These are phyloP conservation scores for Rhizopus sp. DNA, from an alignment of 371 early-diverging fungal species.

Conservation along the genomic window DNA sequence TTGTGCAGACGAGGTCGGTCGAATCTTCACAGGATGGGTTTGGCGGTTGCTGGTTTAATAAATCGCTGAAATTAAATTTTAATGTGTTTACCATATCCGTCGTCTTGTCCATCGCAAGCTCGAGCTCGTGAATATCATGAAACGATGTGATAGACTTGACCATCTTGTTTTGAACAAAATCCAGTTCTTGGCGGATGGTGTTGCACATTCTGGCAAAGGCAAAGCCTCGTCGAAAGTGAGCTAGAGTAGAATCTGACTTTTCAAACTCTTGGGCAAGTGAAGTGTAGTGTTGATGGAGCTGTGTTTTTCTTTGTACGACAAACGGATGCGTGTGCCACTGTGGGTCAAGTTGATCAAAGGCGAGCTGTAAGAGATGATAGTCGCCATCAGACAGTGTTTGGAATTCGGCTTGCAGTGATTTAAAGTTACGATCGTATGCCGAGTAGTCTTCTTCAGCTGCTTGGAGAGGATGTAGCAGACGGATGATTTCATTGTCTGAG, in stretches of 20 bases:
- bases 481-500: slow-evolving; percentile 14
- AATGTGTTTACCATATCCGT: slow-evolving; percentile 26
- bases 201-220: slow-evolving; percentile 33
- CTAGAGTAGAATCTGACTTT: slow-evolving; percentile 21
- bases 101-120: slow-evolving; percentile 35
- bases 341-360: slow-evolving; percentile 11
- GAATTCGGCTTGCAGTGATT: slow-evolving; percentile 35
- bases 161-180: slow-evolving; percentile 46
- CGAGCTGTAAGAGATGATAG: slow-evolving; percentile 8
- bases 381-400: slow-evolving; percentile 34
- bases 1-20: not conserved
- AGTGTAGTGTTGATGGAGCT: slow-evolving; percentile 22
- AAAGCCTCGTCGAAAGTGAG: slow-evolving; percentile 32
- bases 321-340: slow-evolving; percentile 21
- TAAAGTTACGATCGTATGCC: slow-evolving; percentile 35
- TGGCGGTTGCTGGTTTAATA: slow-evolving; percentile 12
- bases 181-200: slow-evolving; percentile 45
- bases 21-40: not conserved
- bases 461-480: slow-evolving; percentile 41
- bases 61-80: slow-evolving; percentile 25
- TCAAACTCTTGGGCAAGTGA: slow-evolving; percentile 26
- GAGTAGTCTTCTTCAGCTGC: slow-evolving; percentile 43
- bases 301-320: slow-evolving; percentile 18
- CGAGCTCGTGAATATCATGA: slow-evolving; percentile 43
- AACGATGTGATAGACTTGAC: slow-evolving; percentile 39